phyloP scores from a whole-genome alignment of 768 basidiomycete genomes.

The Leucosporidium creatinivorum region DNA sequence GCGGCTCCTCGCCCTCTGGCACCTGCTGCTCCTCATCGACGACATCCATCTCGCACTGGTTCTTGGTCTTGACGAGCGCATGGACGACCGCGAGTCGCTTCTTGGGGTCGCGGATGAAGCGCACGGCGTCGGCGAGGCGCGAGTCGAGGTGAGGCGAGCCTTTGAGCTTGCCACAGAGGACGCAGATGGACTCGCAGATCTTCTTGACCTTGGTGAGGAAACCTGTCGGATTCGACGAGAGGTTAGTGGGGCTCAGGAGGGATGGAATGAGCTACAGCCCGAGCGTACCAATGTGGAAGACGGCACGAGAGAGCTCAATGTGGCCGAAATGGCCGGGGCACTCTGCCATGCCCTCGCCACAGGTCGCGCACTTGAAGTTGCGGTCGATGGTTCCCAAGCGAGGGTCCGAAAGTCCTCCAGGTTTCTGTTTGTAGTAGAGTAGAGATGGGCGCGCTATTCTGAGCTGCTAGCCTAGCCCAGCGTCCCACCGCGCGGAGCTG shows the following conservation, averaged over 20 bases:
- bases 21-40: constrained; percentile 71
- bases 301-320: constrained; percentile 92
- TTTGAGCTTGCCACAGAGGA: constrained; percentile 96
- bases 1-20: constrained; percentile 51
- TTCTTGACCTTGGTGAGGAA: constrained; percentile 99
- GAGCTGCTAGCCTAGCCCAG: too few species aligned
- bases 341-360: constrained; percentile 99
- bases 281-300: constrained; percentile 87
- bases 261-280: neutral
- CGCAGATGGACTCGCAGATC: constrained; percentile 97
- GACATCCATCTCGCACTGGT: constrained; percentile 78
- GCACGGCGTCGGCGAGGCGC: constrained; percentile 29
- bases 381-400: constrained; percentile 96
- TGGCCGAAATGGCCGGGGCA: constrained; percentile 99
- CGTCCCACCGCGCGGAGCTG: constrained; percentile 49
- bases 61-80: constrained; percentile 52
- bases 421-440: constrained; percentile 69
- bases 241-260: neutral
- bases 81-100: constrained; percentile 36
- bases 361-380: constrained; percentile 98
- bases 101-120: constrained; percentile 37
- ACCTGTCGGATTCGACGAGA: constrained; percentile 47
- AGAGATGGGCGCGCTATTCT: neutral
- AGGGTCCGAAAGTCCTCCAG: constrained; percentile 93
- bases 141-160: constrained; percentile 51